Percentiles rank a stretch among this genome's conserved stretches.
These are phyloP conservation scores for Phytopythium delawarense DNA, from an alignment of 352 stramenopile genomes.

Conservation along the genomic window DNA sequence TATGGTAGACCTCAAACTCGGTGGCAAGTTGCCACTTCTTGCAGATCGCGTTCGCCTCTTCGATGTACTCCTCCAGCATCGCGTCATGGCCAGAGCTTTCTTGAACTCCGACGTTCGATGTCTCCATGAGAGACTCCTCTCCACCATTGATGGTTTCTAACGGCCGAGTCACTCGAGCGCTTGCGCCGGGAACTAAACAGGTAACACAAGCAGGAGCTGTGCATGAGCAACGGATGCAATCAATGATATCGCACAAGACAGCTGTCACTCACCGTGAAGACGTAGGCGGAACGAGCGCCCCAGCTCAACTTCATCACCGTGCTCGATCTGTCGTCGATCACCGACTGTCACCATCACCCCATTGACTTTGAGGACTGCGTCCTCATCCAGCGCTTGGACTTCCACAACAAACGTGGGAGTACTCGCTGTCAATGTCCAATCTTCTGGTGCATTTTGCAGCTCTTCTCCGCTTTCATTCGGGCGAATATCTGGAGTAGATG, in stretches of 20 bases:
- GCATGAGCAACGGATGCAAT: background rate
- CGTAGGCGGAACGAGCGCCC: conserved; percentile 36
- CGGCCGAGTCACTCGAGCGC: background rate
- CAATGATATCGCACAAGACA: background rate
- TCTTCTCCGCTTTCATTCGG: background rate
- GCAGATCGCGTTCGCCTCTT: conserved; percentile 61
- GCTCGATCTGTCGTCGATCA: conserved; percentile 20
- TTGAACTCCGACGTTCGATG: background rate
- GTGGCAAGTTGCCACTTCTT: conserved; percentile 47
- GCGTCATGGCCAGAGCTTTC: background rate
- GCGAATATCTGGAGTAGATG: background rate
- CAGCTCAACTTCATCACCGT: conserved; percentile 47
- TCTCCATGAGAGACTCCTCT: background rate
- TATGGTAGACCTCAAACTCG: conserved; percentile 41
- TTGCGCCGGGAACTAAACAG: background rate
- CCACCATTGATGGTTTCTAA: background rate
- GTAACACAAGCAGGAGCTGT: background rate
- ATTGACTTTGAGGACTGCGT: conserved; percentile 38
- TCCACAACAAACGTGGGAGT: conserved; percentile 11
- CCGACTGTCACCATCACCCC: conserved; percentile 16
- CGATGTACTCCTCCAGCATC: conserved; percentile 12
- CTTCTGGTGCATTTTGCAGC: background rate
- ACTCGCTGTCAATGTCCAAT: background rate
- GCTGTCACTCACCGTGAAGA: conserved; percentile 34
- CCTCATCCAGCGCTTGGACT: conserved; percentile 29